A percentile compares a stretch with the other conserved stretches of the same genome.
Evolutionary conservation across 192 early-diverging fungal genomes (phyloP).

Genomic region (Cetraspora pellucida): DNA sequence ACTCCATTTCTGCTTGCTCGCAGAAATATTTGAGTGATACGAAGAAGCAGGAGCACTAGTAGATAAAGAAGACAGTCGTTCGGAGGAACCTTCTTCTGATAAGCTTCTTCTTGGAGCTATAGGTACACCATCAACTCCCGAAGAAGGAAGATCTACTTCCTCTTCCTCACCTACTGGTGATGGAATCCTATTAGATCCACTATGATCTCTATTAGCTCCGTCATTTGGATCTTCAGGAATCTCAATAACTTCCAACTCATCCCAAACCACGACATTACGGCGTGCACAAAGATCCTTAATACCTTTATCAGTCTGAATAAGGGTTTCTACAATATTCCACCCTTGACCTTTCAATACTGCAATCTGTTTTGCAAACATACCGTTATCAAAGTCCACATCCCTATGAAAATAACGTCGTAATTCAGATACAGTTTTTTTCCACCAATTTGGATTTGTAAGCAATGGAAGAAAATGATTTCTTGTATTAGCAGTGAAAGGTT

Average conservation of each 20-base stretch:
- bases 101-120: background rate
- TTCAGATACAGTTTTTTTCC: constrained; percentile 71
- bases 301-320: constrained; percentile 58
- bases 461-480: constrained; percentile 66
- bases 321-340: constrained; percentile 76
- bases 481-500: constrained; percentile 73
- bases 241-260: constrained; percentile 51
- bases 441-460: constrained; percentile 75
- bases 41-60: constrained; percentile 11
- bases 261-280: constrained; percentile 50
- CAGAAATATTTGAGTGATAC: background rate
- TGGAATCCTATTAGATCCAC: background rate
- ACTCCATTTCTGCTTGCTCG: constrained; percentile 12
- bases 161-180: background rate
- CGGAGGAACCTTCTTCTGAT: background rate
- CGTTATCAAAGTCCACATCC: constrained; percentile 78
- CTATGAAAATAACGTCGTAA: constrained; percentile 66
- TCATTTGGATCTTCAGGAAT: background rate
- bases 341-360: constrained; percentile 85
- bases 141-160: background rate
- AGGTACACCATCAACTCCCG: background rate
- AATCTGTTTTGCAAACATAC: constrained; percentile 82
- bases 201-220: background rate
- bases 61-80: constrained; percentile 1
- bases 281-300: constrained; percentile 56